Percentiles rank a stretch among this genome's conserved stretches.
Evolutionary conservation across 805 yeast genomes (phyloP).

Genomic region (Kregervanrija fluxuum): DNA sequence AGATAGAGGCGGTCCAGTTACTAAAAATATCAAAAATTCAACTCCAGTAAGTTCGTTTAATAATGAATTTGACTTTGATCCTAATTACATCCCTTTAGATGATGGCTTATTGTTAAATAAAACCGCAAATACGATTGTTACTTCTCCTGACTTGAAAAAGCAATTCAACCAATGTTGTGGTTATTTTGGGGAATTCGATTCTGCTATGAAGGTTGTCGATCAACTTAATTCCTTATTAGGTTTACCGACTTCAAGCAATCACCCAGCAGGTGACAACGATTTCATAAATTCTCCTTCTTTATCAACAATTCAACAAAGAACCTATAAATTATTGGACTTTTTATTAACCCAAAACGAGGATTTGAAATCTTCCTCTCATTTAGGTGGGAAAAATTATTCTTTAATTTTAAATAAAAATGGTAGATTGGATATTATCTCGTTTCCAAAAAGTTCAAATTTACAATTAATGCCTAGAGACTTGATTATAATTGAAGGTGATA

Average conservation of each 20-base stretch:
- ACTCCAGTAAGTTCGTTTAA: background rate
- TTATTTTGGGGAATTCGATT: conserved; percentile 46
- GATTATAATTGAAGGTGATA: conserved; percentile 75
- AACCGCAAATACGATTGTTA: conserved; percentile 40
- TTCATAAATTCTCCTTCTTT: conserved; percentile 9
- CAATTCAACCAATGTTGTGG: conserved; percentile 41
- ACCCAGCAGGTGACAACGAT: background rate
- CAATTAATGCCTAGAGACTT: conserved; percentile 52
- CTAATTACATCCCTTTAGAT: conserved; percentile 35
- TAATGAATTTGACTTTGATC: conserved; percentile 9
- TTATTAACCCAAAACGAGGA: conserved; percentile 39
- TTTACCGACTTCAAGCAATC: conserved; percentile 3
- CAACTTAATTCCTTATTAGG: conserved; percentile 26
- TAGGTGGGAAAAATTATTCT: conserved; percentile 29
- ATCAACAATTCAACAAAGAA: conserved; percentile 15
- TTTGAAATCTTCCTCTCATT: conserved; percentile 28
- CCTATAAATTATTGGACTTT: conserved; percentile 29
- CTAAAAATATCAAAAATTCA: too few species aligned
- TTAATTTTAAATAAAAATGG: conserved; percentile 31
- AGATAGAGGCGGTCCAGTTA: too few species aligned
- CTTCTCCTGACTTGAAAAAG: conserved; percentile 49
- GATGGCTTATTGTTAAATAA: conserved; percentile 55
- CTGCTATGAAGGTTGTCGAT: conserved; percentile 33
- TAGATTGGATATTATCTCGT: conserved; percentile 59
- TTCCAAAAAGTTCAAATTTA: conserved; percentile 59